phyloP scores from a whole-genome alignment of 345 rosid species.

The Nasturtium officinale region DNA sequence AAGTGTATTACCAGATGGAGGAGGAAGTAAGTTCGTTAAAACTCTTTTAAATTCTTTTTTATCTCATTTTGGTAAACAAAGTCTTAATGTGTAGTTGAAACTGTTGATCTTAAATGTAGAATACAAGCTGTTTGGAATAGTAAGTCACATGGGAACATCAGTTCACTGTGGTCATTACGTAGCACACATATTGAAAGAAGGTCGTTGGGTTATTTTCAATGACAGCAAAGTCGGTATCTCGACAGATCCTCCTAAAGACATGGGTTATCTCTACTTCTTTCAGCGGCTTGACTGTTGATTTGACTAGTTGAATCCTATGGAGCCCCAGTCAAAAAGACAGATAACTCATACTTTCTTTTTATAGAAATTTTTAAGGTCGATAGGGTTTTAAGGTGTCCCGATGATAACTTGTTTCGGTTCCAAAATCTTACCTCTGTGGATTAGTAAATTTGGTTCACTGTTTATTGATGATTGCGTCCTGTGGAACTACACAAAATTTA shows the following conservation, averaged over 20 bases:
- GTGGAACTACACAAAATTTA: background rate
- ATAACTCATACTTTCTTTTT: slow-evolving; percentile 18
- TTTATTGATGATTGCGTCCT: background rate
- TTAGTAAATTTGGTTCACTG: slow-evolving; percentile 8
- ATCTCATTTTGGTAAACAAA: slow-evolving; percentile 10
- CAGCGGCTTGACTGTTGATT: slow-evolving; percentile 69
- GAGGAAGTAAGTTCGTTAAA: slow-evolving; percentile 75
- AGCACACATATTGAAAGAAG: slow-evolving; percentile 84
- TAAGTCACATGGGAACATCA: slow-evolving; percentile 95
- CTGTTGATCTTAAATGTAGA: slow-evolving; percentile 49
- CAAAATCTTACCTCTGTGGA: slow-evolving; percentile 11
- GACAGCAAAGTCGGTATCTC: slow-evolving; percentile 91
- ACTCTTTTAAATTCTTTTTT: background rate
- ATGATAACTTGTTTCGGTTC: slow-evolving; percentile 21
- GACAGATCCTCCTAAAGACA: slow-evolving; percentile 85
- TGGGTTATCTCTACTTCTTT: slow-evolving; percentile 97
- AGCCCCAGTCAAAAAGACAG: background rate
- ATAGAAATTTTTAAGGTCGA: slow-evolving; percentile 19
- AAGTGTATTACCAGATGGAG: slow-evolving; percentile 71
- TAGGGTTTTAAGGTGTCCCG: slow-evolving; percentile 20
- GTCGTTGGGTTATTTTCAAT: slow-evolving; percentile 91
- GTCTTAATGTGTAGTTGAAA: background rate
- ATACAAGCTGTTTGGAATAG: slow-evolving; percentile 85
- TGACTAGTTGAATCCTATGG: background rate
- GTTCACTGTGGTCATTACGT: slow-evolving; percentile 95